These are phyloP conservation scores for Talaromyces trachyspermus DNA, from an alignment of 495 filamentous ascomycete genomes.

Conservation along the genomic window DNA sequence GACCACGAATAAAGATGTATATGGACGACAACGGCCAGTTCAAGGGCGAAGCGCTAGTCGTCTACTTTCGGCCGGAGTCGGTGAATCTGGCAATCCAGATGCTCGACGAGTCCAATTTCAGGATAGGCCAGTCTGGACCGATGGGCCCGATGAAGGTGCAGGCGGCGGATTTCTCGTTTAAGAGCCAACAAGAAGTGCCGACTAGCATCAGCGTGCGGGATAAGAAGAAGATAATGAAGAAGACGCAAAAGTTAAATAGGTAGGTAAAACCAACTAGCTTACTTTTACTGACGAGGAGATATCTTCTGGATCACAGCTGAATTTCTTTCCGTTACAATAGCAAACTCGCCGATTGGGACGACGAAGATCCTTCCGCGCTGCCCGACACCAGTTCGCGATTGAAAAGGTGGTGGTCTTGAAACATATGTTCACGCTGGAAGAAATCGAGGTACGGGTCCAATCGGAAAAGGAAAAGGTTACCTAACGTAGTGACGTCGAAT, in stretches of 20 bases:
- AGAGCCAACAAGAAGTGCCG: conserved; percentile 55
- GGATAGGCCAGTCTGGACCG: conserved; percentile 48
- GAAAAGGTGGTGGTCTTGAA: conserved; percentile 83
- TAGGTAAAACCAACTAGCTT: no score
- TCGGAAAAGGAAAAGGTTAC: background rate
- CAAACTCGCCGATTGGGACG: conserved; percentile 89
- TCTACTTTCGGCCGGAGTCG: conserved; percentile 89
- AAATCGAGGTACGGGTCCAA: conserved; percentile 52
- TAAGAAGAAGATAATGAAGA: conserved; percentile 80
- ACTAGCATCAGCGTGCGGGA: conserved; percentile 49
- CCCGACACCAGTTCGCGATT: conserved; percentile 52
- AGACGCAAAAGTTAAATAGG: conserved; percentile 77
- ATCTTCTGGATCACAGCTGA: background rate
- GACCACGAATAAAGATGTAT: conserved; percentile 90
- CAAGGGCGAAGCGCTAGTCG: conserved; percentile 88
- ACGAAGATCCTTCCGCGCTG: conserved; percentile 63
- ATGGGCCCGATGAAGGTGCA: conserved; percentile 70
- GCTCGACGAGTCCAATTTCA: conserved; percentile 83
- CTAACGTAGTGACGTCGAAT: conserved; percentile 20
- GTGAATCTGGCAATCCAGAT: conserved; percentile 85
- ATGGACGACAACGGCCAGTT: conserved; percentile 70
- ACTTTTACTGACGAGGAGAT: background rate
- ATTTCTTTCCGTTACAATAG: conserved; percentile 35
- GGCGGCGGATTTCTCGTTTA: conserved; percentile 82
- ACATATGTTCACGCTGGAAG: conserved; percentile 87